phyloP scores from a whole-genome alignment of 768 basidiomycete genomes.

The Phlebiopsis gigantea region DNA sequence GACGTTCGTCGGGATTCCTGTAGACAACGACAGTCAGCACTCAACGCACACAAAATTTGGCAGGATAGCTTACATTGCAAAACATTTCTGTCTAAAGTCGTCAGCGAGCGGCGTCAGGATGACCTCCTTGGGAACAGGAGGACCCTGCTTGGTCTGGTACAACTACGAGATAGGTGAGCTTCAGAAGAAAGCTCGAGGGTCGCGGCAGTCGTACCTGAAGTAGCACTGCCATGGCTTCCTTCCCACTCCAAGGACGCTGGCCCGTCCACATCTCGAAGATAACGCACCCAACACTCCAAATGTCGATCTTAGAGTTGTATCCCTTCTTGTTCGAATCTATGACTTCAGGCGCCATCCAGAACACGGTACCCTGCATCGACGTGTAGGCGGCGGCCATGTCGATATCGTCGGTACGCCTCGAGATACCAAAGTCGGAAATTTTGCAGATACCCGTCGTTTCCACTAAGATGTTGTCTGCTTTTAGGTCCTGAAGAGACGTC shows the following conservation, averaged over 20 bases:
- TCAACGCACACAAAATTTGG: not conserved
- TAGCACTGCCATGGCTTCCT: constrained; percentile 90
- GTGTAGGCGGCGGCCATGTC: constrained; percentile 80
- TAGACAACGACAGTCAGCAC: not conserved
- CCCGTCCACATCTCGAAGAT: constrained; percentile 99
- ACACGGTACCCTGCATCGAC: constrained; percentile 96
- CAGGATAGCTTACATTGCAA: constrained; percentile 64
- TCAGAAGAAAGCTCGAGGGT: not conserved
- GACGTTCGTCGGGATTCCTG: constrained; percentile 82
- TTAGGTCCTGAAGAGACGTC: constrained; percentile 64
- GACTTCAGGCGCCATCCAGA: constrained; percentile 99
- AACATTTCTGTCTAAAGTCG: constrained; percentile 85
- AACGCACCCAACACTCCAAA: constrained; percentile 99
- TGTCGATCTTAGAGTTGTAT: constrained; percentile 96
- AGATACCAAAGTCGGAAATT: constrained; percentile 98
- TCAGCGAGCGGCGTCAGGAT: constrained; percentile 68
- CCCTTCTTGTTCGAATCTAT: constrained; percentile 83
- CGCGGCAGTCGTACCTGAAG: constrained; percentile 64
- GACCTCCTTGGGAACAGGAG: constrained; percentile 86
- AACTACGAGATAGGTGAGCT: constrained; percentile 41
- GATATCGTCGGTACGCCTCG: constrained; percentile 89
- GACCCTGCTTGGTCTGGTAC: constrained; percentile 77
- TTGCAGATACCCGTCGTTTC: constrained; percentile 91
- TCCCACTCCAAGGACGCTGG: constrained; percentile 88
- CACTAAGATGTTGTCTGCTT: constrained; percentile 97